phyloP scores from a whole-genome alignment of 805 yeast species.

The Saccharomycopsis capsularis region DNA sequence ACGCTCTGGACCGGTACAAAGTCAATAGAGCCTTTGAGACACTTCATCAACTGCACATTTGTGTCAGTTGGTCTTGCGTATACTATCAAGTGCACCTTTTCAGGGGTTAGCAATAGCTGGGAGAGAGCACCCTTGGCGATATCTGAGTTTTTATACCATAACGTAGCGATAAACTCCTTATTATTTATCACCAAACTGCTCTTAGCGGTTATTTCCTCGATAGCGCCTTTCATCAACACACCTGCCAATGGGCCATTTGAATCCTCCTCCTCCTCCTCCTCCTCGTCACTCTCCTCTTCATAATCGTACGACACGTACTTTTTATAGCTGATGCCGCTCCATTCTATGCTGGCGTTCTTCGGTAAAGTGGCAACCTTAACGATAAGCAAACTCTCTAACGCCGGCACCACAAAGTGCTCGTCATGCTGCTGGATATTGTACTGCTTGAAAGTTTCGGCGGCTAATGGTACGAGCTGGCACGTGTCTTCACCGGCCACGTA shows the following conservation, averaged over 20 bases:
- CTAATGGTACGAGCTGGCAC: slow-evolving; percentile 26
- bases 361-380: slow-evolving; percentile 57
- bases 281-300: slow-evolving; percentile 26
- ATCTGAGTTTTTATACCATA: background rate
- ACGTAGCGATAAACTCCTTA: slow-evolving; percentile 14
- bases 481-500: slow-evolving; percentile 37
- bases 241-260: slow-evolving; percentile 12
- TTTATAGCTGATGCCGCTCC: slow-evolving; percentile 60
- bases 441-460: slow-evolving; percentile 1
- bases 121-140: background rate
- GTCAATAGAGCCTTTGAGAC: slow-evolving; percentile 12
- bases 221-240: background rate
- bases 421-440: background rate
- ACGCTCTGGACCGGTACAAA: slow-evolving; percentile 17
- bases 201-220: slow-evolving; percentile 1
- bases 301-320: slow-evolving; percentile 31
- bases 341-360: slow-evolving; percentile 57
- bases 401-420: background rate
- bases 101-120: background rate
- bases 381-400: slow-evolving; percentile 34
- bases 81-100: slow-evolving; percentile 12
- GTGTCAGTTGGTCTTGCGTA: background rate
- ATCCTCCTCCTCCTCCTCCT: slow-evolving; percentile 28
- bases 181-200: slow-evolving; percentile 7
- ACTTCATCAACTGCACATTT: background rate